Conservation (phyloP, 163 green algal species). For the Scenedesmus sp. region DNA sequence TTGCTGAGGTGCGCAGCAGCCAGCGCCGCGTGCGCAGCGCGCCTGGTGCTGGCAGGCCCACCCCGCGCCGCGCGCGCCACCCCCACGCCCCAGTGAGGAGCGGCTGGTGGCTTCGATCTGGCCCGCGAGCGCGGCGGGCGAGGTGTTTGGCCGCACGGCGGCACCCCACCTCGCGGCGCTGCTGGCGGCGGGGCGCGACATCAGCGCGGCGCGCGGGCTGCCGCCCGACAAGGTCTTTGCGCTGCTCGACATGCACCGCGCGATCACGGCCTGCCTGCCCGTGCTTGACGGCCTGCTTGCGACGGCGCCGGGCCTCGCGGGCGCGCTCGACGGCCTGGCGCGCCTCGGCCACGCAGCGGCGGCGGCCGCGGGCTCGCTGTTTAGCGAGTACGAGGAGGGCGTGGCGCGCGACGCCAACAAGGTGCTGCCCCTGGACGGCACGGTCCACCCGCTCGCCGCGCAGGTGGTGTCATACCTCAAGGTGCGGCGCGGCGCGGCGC, state of each 20-base stretch:
- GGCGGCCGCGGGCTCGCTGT: constrained; percentile 47
- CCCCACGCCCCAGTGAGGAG: constrained; percentile 35
- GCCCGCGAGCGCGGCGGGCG: background rate
- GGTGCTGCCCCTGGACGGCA: constrained; percentile 71
- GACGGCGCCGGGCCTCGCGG: constrained; percentile 1
- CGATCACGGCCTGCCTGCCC: constrained; percentile 46
- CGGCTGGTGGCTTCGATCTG: constrained; percentile 17
- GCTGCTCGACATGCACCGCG: constrained; percentile 76
- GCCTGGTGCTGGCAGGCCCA: background rate
- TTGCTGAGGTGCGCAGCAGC: constrained; percentile 19
- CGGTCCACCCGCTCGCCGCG: constrained; percentile 77
- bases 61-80: background rate
- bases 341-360: constrained; percentile 31
- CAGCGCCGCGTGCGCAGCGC: background rate
- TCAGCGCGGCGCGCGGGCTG: constrained; percentile 3
- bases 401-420: constrained; percentile 55
- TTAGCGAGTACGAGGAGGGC: constrained; percentile 61
- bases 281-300: constrained; percentile 39
- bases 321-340: constrained; percentile 46
- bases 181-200: constrained; percentile 11
- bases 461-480: constrained; percentile 71
- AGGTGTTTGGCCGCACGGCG: constrained; percentile 5
- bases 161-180: background rate
- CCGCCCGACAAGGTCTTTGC: constrained; percentile 58
- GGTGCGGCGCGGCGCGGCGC: constrained; percentile 36